Percentiles rank a stretch among this genome's conserved stretches.
Conservation (phyloP, 345 rosid genomes). For the Sisymbrium altissimum region DNA sequence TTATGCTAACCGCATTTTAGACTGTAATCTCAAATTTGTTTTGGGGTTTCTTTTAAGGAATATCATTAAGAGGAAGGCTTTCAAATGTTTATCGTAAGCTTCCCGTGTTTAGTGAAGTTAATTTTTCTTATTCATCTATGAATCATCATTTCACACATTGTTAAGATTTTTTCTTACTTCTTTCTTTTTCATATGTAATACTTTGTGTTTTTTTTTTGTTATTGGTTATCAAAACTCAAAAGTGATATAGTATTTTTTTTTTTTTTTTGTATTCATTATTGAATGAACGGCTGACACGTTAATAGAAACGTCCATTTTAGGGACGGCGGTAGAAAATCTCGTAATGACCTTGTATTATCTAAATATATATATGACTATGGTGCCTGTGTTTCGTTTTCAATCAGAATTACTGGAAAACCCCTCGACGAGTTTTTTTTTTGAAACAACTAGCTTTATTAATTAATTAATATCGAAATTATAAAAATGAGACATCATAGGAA, state of each 20-base stretch:
- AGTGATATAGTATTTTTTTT: background rate
- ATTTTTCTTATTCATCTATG: background rate
- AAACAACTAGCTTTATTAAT: too few species aligned
- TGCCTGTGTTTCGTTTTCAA: background rate
- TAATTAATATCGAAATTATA: too few species aligned
- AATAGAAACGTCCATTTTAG: background rate
- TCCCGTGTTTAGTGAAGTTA: background rate
- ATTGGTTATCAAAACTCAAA: background rate
- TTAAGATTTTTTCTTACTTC: background rate
- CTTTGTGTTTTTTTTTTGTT: background rate
- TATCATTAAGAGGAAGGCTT: slow-evolving; percentile 1
- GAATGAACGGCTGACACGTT: background rate
- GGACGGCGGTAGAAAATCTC: background rate
- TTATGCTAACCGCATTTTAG: slow-evolving; percentile 31
- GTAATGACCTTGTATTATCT: background rate
- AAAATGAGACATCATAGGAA: too few species aligned
- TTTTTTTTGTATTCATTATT: background rate
- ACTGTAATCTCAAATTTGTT: slow-evolving; percentile 3
- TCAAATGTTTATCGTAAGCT: slow-evolving; percentile 17
- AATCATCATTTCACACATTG: background rate
- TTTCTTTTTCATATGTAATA: background rate
- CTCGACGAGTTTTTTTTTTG: background rate
- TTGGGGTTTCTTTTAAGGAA: background rate
- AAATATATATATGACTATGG: background rate
- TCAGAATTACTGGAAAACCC: background rate